These are phyloP conservation scores for Hymenoscyphus linearis DNA, from an alignment of 2,329 filamentous ascomycete species.

Conservation along the genomic window DNA sequence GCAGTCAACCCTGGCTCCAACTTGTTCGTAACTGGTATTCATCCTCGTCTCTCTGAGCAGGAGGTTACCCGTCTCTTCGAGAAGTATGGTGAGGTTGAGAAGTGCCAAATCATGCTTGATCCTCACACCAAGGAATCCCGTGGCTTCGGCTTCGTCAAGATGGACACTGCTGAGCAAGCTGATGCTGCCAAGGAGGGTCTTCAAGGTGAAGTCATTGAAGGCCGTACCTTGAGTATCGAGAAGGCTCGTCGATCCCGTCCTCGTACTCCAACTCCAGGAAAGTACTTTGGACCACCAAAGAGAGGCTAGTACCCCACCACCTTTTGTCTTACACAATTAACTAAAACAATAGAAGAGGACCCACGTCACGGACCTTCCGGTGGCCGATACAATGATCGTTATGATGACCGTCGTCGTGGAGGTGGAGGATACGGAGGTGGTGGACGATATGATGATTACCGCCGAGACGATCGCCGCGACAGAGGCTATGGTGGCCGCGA, in stretches of 20 bases:
- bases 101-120: slow-evolving; percentile 99
- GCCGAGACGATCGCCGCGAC: slow-evolving; percentile 40
- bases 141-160: slow-evolving; percentile 98
- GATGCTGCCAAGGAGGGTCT: slow-evolving; percentile 95
- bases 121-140: slow-evolving; percentile 98
- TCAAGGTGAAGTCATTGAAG: slow-evolving; percentile 91
- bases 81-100: slow-evolving; percentile 98
- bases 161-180: slow-evolving; percentile 90
- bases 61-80: slow-evolving; percentile 95
- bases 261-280: slow-evolving; percentile 93
- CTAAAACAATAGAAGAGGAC: slow-evolving; percentile 44
- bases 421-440: slow-evolving; percentile 22
- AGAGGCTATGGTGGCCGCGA: slow-evolving; percentile 37
- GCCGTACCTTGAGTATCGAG: slow-evolving; percentile 94
- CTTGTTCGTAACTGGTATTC: slow-evolving; percentile 97
- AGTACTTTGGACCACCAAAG: slow-evolving; percentile 98
- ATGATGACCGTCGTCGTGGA: slow-evolving; percentile 42
- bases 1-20: slow-evolving; percentile 93
- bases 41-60: slow-evolving; percentile 81
- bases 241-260: slow-evolving; percentile 94
- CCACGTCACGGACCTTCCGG: slow-evolving; percentile 38
- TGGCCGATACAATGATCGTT: slow-evolving; percentile 37
- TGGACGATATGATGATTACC: slow-evolving; percentile 25
- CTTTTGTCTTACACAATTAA: slow-evolving; percentile 31
- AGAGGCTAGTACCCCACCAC: slow-evolving; percentile 63